Percentiles rank a stretch among this genome's conserved stretches.
These are phyloP conservation scores for Ampelomyces quisqualis DNA, from an alignment of 2,329 filamentous ascomycete genomes.

Conservation along the genomic window DNA sequence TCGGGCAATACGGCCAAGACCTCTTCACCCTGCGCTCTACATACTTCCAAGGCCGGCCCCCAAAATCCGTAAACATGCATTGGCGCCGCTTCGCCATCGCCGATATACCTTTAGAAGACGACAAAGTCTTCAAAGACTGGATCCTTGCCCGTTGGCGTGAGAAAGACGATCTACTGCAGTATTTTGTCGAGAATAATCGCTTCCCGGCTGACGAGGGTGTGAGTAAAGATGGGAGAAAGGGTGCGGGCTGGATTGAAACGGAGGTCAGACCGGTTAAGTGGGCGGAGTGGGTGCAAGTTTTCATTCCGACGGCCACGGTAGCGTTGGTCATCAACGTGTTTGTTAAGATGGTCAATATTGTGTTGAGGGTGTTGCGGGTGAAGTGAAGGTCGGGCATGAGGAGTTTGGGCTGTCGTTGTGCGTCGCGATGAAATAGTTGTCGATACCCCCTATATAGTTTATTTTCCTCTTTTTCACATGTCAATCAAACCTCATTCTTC, in stretches of 20 bases:
- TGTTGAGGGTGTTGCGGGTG: conserved; percentile 18
- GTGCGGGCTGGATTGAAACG: conserved; percentile 51
- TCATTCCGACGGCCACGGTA: conserved; percentile 43
- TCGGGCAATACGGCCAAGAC: conserved; percentile 73
- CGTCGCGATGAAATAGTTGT: conserved; percentile 1
- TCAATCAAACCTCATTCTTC: neutral
- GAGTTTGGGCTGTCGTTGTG: neutral
- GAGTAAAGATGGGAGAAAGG: conserved; percentile 27
- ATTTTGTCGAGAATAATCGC: conserved; percentile 70
- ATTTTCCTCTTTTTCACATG: neutral
- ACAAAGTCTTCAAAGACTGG: conserved; percentile 77
- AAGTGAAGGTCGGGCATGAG: neutral
- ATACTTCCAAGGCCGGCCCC: conserved; percentile 84
- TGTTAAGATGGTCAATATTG: conserved; percentile 23
- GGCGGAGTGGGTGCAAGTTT: conserved; percentile 49
- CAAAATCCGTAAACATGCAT: conserved; percentile 93
- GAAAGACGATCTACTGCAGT: conserved; percentile 84
- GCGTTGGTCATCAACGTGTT: conserved; percentile 41
- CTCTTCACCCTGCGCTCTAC: conserved; percentile 82
- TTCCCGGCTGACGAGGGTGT: conserved; percentile 67
- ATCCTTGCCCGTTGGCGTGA: conserved; percentile 81
- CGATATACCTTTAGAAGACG: conserved; percentile 76
- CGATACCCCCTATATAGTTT: conserved; percentile 3
- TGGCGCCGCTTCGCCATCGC: conserved; percentile 83
- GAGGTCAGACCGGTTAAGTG: conserved; percentile 46